phyloP scores from a whole-genome alignment of 1,284 basidiomycete species.

The Ceratobasidium papillatum region DNA sequence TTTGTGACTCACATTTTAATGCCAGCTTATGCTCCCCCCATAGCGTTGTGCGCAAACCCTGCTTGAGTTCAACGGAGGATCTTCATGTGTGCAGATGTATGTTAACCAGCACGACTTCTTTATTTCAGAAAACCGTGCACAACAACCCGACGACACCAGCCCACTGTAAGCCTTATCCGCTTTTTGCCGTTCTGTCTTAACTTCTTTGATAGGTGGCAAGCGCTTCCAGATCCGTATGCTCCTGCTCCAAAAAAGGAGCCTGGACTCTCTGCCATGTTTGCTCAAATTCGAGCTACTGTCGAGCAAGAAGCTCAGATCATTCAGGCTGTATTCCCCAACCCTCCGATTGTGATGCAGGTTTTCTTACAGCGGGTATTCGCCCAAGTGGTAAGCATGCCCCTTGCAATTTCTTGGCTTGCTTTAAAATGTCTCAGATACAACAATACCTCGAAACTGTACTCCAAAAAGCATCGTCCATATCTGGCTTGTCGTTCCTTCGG shows the following conservation, averaged over 20 bases:
- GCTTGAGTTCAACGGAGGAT: slow-evolving; percentile 97
- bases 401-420: not conserved
- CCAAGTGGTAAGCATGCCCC: slow-evolving; percentile 76
- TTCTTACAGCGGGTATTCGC: slow-evolving; percentile 98
- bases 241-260: slow-evolving; percentile 82
- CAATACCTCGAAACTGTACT: slow-evolving; percentile 91
- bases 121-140: slow-evolving; percentile 82
- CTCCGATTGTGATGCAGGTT: slow-evolving; percentile 97
- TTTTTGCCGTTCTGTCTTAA: slow-evolving; percentile 12
- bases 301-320: slow-evolving; percentile 98
- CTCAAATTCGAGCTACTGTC: slow-evolving; percentile 90
- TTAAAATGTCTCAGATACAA: slow-evolving; percentile 73
- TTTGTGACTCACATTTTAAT: slow-evolving; percentile 1
- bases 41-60: slow-evolving; percentile 97
- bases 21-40: not conserved
- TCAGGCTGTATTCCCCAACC: slow-evolving; percentile 97
- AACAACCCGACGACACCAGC: slow-evolving; percentile 67
- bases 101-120: slow-evolving; percentile 99
- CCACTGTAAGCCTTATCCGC: slow-evolving; percentile 63
- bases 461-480: slow-evolving; percentile 74
- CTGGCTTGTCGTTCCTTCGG: slow-evolving; percentile 91
- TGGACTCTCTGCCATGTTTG: slow-evolving; percentile 82
- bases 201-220: slow-evolving; percentile 73
- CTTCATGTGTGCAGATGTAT: slow-evolving; percentile 97
- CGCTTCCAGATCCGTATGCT: slow-evolving; percentile 80